Conservation (phyloP, 306 rosid species). For the Parietaria judaica region DNA sequence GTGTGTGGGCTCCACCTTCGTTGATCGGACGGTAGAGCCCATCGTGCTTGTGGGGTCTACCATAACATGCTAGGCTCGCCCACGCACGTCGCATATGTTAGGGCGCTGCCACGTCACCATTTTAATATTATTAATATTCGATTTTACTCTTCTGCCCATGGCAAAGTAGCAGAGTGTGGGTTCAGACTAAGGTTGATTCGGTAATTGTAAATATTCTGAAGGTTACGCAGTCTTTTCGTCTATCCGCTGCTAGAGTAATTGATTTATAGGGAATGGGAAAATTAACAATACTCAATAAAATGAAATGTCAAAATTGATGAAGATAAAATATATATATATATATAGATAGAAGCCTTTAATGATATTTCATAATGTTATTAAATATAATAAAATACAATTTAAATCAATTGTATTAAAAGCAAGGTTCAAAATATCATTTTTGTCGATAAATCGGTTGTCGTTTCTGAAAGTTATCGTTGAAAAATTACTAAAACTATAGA, state of each 20-base stretch:
- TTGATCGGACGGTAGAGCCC: constrained; percentile 29
- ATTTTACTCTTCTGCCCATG: background rate
- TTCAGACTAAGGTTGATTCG: background rate
- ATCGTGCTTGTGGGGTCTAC: constrained; percentile 37
- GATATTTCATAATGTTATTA: too few species aligned
- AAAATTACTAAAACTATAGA: too few species aligned
- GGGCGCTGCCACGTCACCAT: constrained; percentile 25
- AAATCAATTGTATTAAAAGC: too few species aligned
- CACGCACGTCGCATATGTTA: constrained; percentile 30
- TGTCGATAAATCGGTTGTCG: too few species aligned
- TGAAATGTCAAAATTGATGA: background rate
- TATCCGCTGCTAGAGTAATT: constrained; percentile 7
- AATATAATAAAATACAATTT: too few species aligned
- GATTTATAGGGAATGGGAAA: background rate
- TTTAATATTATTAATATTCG: background rate
- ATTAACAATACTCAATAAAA: background rate
- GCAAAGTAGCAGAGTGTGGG: too few species aligned
- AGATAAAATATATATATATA: background rate
- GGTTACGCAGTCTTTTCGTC: constrained; percentile 22
- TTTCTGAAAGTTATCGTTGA: too few species aligned
- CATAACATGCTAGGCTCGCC: constrained; percentile 22
- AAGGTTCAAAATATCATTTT: too few species aligned
- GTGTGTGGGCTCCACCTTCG: constrained; percentile 41
- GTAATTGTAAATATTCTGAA: background rate
- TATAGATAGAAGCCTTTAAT: background rate